Base-by-base conservation (phyloP, 2,329 filamentous ascomycete species). In the Aspergillus ustus region DNA sequence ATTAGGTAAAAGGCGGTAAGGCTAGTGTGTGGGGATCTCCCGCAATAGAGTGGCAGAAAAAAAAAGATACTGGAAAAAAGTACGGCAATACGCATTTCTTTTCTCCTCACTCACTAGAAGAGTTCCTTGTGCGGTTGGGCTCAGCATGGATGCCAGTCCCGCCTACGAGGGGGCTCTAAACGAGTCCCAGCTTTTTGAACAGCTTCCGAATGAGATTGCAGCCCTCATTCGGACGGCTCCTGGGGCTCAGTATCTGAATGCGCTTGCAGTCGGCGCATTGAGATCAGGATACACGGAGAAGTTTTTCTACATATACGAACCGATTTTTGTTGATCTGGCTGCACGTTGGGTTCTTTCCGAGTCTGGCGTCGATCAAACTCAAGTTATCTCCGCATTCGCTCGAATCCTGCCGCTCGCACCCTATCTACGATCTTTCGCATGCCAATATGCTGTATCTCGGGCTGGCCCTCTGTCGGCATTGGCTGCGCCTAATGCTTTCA, bases 321-420 rank as follows among this genome's bases (percentile, higher is more conserved):
- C 84, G 64, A 79, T 93, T 45, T 91, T 95, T 70, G 87, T 92
- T 69, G 93, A 97, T 76, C 82, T 96, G 53, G 92, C 90, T 77
- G 90, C 92, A 64, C 84, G 90, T 81, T 96, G 92, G 92, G 81
- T 90, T 54, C 68, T 69, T 40, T 70, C 73, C 49, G 71, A 78
- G 65, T 65, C 70, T 52, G 67, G 74, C 53, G 62, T 68, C 58
- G 73, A 77, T 64, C 71, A 69, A 63, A 66, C 75, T 61, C 72
- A 72, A 62, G 73, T 89, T 56, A 84, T 94, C 65, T 84, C 89
- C 59, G 89, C 91, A 34, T 91, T 97, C 79, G 90, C 91, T 63
- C 86, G 91, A 71, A 84, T 97, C 65, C 76, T 97, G 69, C 91
- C 92, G 19, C 89, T 95, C 81, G 91, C 91, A 67, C 91, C 92